Base-by-base conservation (phyloP, 345 rosid genomes). In the Pistacia integerrima region DNA sequence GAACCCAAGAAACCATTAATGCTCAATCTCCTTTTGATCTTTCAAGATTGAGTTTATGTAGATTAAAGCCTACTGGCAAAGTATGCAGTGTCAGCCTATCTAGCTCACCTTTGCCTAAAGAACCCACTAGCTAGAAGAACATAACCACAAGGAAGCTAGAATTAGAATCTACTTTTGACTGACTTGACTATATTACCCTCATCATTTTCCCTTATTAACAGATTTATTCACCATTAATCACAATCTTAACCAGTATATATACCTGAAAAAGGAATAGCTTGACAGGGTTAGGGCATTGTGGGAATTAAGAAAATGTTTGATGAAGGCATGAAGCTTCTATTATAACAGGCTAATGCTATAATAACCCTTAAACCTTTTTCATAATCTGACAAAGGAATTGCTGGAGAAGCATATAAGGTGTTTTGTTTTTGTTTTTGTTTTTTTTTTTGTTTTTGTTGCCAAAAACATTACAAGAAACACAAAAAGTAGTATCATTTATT, bases 61-160 rank as follows among this genome's bases (percentile, higher is more conserved):
- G 72, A 80, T 70, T 71, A 82, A 74, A 79, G 78, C 64, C 78
- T 84, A 76, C 0, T 12, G 68, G 68, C 58, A 68, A 70, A 67
- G 61, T 56, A 54, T 68, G 36, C 71, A 54, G 76, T 74, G 78
- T 81, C 70, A 70, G 82, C 67, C 79, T 75, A 64, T 20, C 33
- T 61, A 72, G 55, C 76, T 64, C 63, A 73, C 66, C 84, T 84
- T 84, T 81, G 64, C 77, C 69, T 77, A 82, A 82, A 80, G 90
- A 80, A 84, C 84, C 58, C 72, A 76, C 56, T 54, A 79, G 57
- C 74, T 74, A 79, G 61, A 77, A 77, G 69, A 71, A 76, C 85
- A 73, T 69, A 73, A 74, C 67, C 78, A 63, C 81, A 83, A 78
- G 80, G 79, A 80, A 78, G 73, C 64, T 41, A 63, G 85, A 68